Conservation (phyloP, 169 alveolate genomes). For the Plasmodium inui region DNA sequence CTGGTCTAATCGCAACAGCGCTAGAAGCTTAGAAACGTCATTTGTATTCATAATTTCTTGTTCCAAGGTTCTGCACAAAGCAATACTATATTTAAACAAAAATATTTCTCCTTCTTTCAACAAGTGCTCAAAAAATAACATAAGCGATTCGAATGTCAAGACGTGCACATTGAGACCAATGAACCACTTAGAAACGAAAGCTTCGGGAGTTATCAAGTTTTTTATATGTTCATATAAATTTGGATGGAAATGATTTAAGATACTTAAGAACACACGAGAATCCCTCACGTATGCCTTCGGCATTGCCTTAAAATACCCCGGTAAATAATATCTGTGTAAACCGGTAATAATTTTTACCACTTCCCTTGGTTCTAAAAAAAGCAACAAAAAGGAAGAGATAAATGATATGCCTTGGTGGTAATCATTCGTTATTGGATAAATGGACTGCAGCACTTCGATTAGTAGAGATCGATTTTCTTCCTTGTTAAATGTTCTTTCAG, state of each 20-base stretch:
- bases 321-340: constrained; percentile 77
- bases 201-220: constrained; percentile 84
- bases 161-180: constrained; percentile 85
- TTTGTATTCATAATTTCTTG: constrained; percentile 76
- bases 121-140: constrained; percentile 77
- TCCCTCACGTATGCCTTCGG: constrained; percentile 86
- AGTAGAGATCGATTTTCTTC: constrained; percentile 76
- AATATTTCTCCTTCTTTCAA: constrained; percentile 79
- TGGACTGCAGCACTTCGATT: constrained; percentile 73
- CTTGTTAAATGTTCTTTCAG: constrained; percentile 82
- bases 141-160: constrained; percentile 79
- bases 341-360: constrained; percentile 77
- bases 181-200: constrained; percentile 88
- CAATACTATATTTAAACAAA: constrained; percentile 82
- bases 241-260: constrained; percentile 77
- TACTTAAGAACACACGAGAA: constrained; percentile 81
- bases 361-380: constrained; percentile 79
- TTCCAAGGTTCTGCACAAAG: constrained; percentile 77
- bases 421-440: constrained; percentile 81
- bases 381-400: constrained; percentile 81
- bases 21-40: constrained; percentile 80
- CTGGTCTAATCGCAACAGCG: constrained; percentile 81
- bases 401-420: constrained; percentile 88
- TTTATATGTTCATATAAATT: constrained; percentile 77
- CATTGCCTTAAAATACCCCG: constrained; percentile 85